phyloP scores from a whole-genome alignment of 2,329 filamentous ascomycete genomes.

The Pyrenochaeta sp. region DNA sequence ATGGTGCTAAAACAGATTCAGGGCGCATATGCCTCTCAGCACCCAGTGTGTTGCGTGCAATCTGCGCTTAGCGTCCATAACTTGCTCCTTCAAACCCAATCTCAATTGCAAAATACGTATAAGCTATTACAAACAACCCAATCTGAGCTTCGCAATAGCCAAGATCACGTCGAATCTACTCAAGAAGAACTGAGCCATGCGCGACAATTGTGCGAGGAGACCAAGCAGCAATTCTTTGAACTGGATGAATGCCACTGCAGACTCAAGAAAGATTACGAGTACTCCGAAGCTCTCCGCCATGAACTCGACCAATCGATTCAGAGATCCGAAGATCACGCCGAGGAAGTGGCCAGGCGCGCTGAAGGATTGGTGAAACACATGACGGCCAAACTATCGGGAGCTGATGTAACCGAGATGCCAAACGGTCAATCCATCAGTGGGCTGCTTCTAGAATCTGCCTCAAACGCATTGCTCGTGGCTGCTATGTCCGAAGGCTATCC shows the following conservation, averaged over 20 bases:
- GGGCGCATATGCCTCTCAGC: not conserved
- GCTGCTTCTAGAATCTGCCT: slow-evolving; percentile 20
- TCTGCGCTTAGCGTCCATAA: slow-evolving; percentile 4
- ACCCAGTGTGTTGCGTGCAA: slow-evolving; percentile 8
- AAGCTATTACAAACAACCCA: slow-evolving; percentile 1
- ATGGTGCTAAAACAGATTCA: too few relatives aligned
- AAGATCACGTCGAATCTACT: not conserved
- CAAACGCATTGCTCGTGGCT: slow-evolving; percentile 12
- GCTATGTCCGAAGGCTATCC: slow-evolving; percentile 4
- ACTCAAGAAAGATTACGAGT: slow-evolving; percentile 9
- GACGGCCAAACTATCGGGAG: not conserved
- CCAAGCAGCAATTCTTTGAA: slow-evolving; percentile 13
- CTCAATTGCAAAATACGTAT: slow-evolving; percentile 7
- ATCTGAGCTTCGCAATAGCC: not conserved
- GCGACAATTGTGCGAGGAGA: not conserved
- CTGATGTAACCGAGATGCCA: not conserved
- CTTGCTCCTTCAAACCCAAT: slow-evolving; percentile 3
- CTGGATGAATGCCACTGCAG: slow-evolving; percentile 8
- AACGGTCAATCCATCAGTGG: slow-evolving; percentile 17
- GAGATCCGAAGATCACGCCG: not conserved
- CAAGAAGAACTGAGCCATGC: slow-evolving; percentile 4
- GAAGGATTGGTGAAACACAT: slow-evolving; percentile 9
- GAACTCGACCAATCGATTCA: slow-evolving; percentile 9
- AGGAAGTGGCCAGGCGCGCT: slow-evolving; percentile 9
- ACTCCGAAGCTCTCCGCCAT: not conserved